Evolutionary conservation across 331 rosid genomes (phyloP), one percentile per base, ranked within the genome.

Genomic region (Malus hybrid): DNA sequence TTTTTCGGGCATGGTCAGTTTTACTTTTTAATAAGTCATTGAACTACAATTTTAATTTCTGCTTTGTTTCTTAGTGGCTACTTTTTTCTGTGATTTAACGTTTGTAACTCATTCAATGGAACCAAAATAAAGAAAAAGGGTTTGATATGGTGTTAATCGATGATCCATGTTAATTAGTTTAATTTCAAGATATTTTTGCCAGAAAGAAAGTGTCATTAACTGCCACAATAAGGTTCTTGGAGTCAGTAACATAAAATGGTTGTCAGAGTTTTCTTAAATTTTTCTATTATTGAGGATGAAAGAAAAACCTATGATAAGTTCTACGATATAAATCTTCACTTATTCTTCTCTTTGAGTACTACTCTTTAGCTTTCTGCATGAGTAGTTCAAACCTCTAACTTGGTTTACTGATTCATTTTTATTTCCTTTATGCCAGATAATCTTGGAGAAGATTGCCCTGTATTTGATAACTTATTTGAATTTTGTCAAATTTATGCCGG

Each of bases 371-470:
- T 34, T 34, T n/a, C 44, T 2, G 5, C 50, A 19, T 10, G 50
- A 48, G n/a, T 50, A 33, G 5, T 32, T 71, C 50, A 55, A 55
- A 32, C 3, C 20, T 56, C 15, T 20, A 71, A 33, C 34, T 33
- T 72, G 67, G 14, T 42, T 72, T 29, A 27, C 75, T 75, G 14
- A 70, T 74, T 52, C 20, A 5, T 34, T 62, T 67, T 77, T 50
- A 62, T 61, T 60, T 64, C 67, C 22, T 57, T 18, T 65, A 14
- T 62, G 19, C 56, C 90, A 94, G 99, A 90, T 90, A 94, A 94
- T 77, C 99, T 94, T 69, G 97, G 96, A 80, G 99, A 94, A 89
- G 97, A 92, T 78, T 94, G 99, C 83, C 99, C 99, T 10, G 97
- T 94, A 59, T 92, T 94, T 74, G 96, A 94, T 76, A 89, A 94